Percentiles rank a stretch among this genome's conserved stretches.
Evolutionary conservation across 2,329 filamentous ascomycete genomes (phyloP).

Genomic region (Akanthomyces lecanii): DNA sequence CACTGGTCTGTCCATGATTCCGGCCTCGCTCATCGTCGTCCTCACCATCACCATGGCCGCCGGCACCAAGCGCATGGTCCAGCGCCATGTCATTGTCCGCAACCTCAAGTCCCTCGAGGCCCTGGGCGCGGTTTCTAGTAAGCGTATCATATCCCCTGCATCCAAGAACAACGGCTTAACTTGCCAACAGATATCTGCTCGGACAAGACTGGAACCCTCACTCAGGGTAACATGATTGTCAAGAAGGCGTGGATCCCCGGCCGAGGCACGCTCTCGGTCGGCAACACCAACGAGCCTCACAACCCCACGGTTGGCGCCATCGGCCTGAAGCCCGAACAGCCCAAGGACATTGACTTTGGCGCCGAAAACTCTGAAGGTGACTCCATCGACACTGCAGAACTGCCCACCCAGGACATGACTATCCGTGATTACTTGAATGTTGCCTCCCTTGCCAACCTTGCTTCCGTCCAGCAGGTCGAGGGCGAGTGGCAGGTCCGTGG

Average conservation of each 20-base stretch:
- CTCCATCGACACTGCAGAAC: conserved; percentile 24
- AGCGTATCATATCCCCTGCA: conserved; percentile 19
- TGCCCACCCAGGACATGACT: conserved; percentile 41
- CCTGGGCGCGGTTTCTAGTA: conserved; percentile 49
- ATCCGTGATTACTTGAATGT: conserved; percentile 57
- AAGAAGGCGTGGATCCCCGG: conserved; percentile 49
- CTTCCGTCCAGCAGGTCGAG: conserved; percentile 53
- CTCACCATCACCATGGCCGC: conserved; percentile 58
- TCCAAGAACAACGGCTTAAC: conserved; percentile 21
- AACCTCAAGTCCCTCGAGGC: conserved; percentile 49
- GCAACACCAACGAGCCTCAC: conserved; percentile 50
- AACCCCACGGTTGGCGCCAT: conserved; percentile 52
- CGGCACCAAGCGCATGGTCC: conserved; percentile 51
- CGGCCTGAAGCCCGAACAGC: conserved; percentile 33
- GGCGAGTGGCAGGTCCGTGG: conserved; percentile 59
- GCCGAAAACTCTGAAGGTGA: conserved; percentile 26
- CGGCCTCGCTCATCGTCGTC: conserved; percentile 45
- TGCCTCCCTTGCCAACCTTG: conserved; percentile 62
- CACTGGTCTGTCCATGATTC: conserved; percentile 47
- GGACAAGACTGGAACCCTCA: conserved; percentile 54
- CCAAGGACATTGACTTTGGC: conserved; percentile 32
- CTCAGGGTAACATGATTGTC: conserved; percentile 51
- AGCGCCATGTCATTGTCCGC: conserved; percentile 49
- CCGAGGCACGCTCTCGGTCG: conserved; percentile 43
- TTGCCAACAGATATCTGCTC: conserved; percentile 45